Base-by-base conservation (phyloP, 208 protist species). In the Leptomonas seymouri region DNA sequence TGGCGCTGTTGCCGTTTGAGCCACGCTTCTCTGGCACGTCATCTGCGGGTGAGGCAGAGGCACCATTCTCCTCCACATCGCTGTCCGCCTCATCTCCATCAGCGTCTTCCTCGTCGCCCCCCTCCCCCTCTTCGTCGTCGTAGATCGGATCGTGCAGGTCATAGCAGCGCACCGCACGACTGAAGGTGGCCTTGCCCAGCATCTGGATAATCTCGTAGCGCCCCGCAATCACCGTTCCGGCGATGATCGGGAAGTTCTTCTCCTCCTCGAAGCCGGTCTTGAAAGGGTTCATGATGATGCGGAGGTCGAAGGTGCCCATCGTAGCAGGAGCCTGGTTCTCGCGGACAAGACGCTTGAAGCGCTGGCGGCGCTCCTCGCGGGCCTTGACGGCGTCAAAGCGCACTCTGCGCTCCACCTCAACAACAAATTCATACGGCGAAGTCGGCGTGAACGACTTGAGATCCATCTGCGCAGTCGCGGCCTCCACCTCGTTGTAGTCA, bases 171-270 rank as follows among this genome's bases (percentile, higher is more conserved):
- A 98, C 90, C 27, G 95, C 94, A 44, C 93, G 88, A 56, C 89
- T 97, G 76, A 98, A 98, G 50, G 97, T 97, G 31, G 96, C 97
- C 63, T 95, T 95, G 39, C 96, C 97, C n/a, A 98, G 65, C 63
- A 97, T 89, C 67, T 98, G 90, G 44, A 97, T 75, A 36, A 99
- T 93, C 81, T 98, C 85, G 74, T 98, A 99, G 51, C 97, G 90
- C 60, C 93, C 93, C 6, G 93, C 94, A 28, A 99, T 88, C 36
- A 98, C 85, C 42, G 74, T 84, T 53, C 93, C 89, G 20, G 84
- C 79, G 18, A 90, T 75, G 65, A 99, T 98, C 0, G 90, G 90
- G 67, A 98, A 98, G 39, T 96, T 93, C 60, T 93, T 91, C 56
- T 95, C 86, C 51, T 97, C 91, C 81, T 98, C 94, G 65, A 98